Evolutionary conservation across 495 filamentous ascomycete genomes (phyloP), one percentile per base, ranked within the genome.

Genomic region (Trypethelium eluteriae): DNA sequence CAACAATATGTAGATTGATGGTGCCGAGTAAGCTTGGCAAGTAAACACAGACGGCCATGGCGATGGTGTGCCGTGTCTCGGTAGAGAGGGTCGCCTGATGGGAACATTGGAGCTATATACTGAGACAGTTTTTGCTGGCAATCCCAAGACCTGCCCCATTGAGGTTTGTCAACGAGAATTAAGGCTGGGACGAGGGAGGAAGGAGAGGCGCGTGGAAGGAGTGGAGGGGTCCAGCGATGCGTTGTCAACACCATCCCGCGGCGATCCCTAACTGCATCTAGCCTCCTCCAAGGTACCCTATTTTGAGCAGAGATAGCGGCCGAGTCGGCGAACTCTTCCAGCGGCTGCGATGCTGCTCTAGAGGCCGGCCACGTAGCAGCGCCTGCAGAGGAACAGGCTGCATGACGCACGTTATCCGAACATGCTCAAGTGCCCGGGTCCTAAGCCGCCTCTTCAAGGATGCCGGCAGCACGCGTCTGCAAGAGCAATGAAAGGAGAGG

Each of bases 221-320:
- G 14, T 36, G 32, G 3, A 9, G 53, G 2, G 4, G 53, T 34
- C 53, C 3, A 59, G 53, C 53, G 53, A 59, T 59, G 53, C 53
- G 53, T 59, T 59, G 53, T 59, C 53, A 59, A 59, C 53, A 35
- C 53, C 53, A 59, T 59, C 53, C 53, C 53, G 53, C 53, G 53
- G 53, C 53, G 11, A 18, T n/a, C 18, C 53, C 53, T 6, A 59
- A 14, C 5, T 35, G 11, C 49, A 14, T 53, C 41, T 7, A 44
- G 6, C 14, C 14, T 14, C 41, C 7, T 14, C 41, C 41, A 44
- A 14, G 41, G 14, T 14, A 7, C 41, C 6, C 7, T 7, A 7
- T 7, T 44, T 44, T 44, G 41, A 14, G 41, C 41, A 53, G n/a
- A 11, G 16, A 18, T 53, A 5, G 49, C 49, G 12, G 49, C 49